Evolutionary conservation across 2,329 filamentous ascomycete species (phyloP).

Genomic region (Leptodontidium sp.): DNA sequence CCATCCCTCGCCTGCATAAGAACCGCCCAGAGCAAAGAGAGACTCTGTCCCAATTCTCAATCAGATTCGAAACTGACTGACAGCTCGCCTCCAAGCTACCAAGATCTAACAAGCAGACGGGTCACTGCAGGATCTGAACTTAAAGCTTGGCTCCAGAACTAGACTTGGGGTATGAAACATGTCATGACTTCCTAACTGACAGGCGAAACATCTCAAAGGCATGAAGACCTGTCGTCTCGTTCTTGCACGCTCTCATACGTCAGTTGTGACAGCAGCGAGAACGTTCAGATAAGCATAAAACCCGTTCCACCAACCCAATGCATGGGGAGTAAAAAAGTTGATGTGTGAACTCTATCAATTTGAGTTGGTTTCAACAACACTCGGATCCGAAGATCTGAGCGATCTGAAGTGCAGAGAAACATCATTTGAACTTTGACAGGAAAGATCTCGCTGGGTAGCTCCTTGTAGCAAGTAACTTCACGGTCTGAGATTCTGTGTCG

Average conservation of each 20-base stretch:
- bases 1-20: slow-evolving; percentile 2
- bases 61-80: slow-evolving; percentile 4
- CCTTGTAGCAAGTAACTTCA: neutral
- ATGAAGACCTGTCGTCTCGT: slow-evolving; percentile 16
- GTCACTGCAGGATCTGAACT: slow-evolving; percentile 8
- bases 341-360: slow-evolving; percentile 5
- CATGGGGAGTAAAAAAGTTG: neutral
- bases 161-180: neutral
- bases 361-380: neutral
- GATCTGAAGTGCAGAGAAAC: neutral
- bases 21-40: neutral
- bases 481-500: neutral
- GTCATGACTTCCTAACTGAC: slow-evolving; percentile 10
- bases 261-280: neutral
- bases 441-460: neutral
- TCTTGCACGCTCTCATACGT: neutral
- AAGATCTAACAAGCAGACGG: neutral
- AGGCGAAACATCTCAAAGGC: slow-evolving; percentile 10
- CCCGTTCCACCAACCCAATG: neutral
- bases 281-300: slow-evolving; percentile 13
- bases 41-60: slow-evolving; percentile 9
- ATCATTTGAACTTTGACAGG: neutral
- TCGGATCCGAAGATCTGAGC: neutral
- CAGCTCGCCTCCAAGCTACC: neutral
- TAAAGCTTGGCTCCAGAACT: slow-evolving; percentile 1